Evolutionary conservation across 75 land plant species (phyloP), one percentile per base, ranked within the genome.

Genomic region (Pinus albicaulis): DNA sequence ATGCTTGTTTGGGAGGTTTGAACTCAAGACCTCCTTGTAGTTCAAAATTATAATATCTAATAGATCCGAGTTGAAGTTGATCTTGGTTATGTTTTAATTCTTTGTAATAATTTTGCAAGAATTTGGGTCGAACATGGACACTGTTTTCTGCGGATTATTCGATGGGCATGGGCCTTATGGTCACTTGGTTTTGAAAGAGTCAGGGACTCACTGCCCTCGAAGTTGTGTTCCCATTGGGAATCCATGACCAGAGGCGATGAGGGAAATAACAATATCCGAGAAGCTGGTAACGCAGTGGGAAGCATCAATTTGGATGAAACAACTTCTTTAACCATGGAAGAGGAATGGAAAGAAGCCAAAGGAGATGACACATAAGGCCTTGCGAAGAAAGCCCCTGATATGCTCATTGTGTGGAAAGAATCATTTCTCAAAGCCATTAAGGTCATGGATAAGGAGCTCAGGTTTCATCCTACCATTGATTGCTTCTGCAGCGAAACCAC

Each of bases 1-100:
- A 93, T 93, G 96, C 71, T 92, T 74, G 96, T 92, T 71, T 93
- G 96, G 96, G 94, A 93, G 96, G 96, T 93, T 55, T 62, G 91
- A 34, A 74, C 82, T 63, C 38, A 0, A 64, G 41, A 34, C 41
- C 23, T n/a, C 34, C 3, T n/a, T 3, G 17, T 68, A 10, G 53
- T 48, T 48, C 53, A 48, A 48, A 48, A 12, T 2, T 48, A 48
- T 48, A 48, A 48, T 48, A 10, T 48, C 1, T 48, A 12, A 48
- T 48, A 10, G 53, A 48, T 48, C 53, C 19, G 3, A 58, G 17
- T 26, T 19, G 52, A 26, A n/a, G 11, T 74, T 23, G 11, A 66
- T 59, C 70, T 26, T 15, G 41, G 3, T 13, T 64, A 8, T 34
- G 53, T 48, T 48, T 44, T 44, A 44, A 7, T 44, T 6, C 6